These are phyloP conservation scores for Lactarius tabidus DNA, from an alignment of 768 basidiomycete species.

Conservation along the genomic window DNA sequence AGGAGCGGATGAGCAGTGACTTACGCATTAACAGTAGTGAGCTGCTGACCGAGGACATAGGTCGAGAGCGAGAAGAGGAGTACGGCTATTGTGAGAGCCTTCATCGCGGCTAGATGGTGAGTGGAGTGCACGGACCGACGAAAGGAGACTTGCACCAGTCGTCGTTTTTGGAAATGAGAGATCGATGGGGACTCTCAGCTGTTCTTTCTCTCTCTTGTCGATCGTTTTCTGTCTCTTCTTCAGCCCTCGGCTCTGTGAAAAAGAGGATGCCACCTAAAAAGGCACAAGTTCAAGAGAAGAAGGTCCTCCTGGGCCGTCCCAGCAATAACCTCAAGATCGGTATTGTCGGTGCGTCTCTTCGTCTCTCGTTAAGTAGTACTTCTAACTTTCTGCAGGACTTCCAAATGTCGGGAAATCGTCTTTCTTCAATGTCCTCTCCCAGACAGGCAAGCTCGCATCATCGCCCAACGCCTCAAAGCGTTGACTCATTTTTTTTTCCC, in stretches of 20 bases:
- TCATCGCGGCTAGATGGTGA: slow-evolving; percentile 22
- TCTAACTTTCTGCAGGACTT: slow-evolving; percentile 49
- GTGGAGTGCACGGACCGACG: slow-evolving; percentile 18
- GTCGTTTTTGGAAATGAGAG: slow-evolving; percentile 21
- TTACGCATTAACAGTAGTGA: slow-evolving; percentile 46
- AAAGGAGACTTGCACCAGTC: neutral
- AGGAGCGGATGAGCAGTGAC: slow-evolving; percentile 25
- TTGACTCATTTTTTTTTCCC: slow-evolving; percentile 21
- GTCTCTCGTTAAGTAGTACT: neutral
- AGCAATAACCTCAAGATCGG: slow-evolving; percentile 98
- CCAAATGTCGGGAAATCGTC: slow-evolving; percentile 99
- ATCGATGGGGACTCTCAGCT: slow-evolving; percentile 26
- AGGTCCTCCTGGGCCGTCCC: slow-evolving; percentile 81
- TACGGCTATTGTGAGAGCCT: slow-evolving; percentile 12
- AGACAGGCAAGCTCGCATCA: slow-evolving; percentile 58
- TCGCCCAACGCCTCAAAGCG: neutral
- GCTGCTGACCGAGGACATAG: slow-evolving; percentile 36
- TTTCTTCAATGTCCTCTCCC: slow-evolving; percentile 96
- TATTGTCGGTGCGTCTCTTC: slow-evolving; percentile 79
- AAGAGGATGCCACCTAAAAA: slow-evolving; percentile 92
- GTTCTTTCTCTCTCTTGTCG: slow-evolving; percentile 18
- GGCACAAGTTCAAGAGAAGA: slow-evolving; percentile 72
- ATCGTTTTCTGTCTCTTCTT: slow-evolving; percentile 38
- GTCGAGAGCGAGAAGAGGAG: slow-evolving; percentile 27
- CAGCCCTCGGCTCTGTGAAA: slow-evolving; percentile 40